Evolutionary conservation across 768 basidiomycete genomes (phyloP), one percentile per base, ranked within the genome.

Genomic region (Rhodosporidiobolus sp.): DNA sequence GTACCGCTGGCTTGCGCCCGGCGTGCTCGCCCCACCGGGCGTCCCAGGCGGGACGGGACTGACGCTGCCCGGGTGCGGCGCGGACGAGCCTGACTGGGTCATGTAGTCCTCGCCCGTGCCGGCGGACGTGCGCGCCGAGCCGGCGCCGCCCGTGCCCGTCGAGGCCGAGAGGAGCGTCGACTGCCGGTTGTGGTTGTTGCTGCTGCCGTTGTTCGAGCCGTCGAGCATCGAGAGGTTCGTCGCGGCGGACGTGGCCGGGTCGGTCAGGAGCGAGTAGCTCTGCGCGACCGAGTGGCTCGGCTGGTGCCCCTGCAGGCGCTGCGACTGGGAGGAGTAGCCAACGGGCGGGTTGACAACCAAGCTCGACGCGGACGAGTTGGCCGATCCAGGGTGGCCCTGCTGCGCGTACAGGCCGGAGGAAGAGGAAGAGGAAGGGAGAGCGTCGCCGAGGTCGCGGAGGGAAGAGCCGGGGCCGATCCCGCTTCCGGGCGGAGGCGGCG

Each of bases 161-260:
- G 35, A 34, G n/a, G 58, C 22, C 16, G 58, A 50, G 61, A 52
- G 26, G 32, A 38, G 63, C 26, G 52, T 10, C 16, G 35, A 35
- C 12, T 6, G 14, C 7, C 50, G 34, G 10, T 24, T 30, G 22
- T 17, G 30, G 49, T 34, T 32, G 55, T 56, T 56, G 10, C 5
- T 30, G 32, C 10, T 30, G 55, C 38, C 24, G 56, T 4, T 20
- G 19, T 8, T 10, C 38, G 63, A 64, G 19, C 43, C 54, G 54
- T 65, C 63, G 30, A 32, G 38, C 46, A 65, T 28, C 26, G 65
- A 70, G 48, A 66, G 56, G 46, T 62, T 62, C 26, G 76, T 69
- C 34, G 76, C 76, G 9, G 76, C 76, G 16, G 46, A 26, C 10
- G 76, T 77, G 20, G 69, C 76, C 1, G 76, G 76, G 61, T 77